phyloP scores from a whole-genome alignment of 768 basidiomycete genomes.

The Calocera viscosa region DNA sequence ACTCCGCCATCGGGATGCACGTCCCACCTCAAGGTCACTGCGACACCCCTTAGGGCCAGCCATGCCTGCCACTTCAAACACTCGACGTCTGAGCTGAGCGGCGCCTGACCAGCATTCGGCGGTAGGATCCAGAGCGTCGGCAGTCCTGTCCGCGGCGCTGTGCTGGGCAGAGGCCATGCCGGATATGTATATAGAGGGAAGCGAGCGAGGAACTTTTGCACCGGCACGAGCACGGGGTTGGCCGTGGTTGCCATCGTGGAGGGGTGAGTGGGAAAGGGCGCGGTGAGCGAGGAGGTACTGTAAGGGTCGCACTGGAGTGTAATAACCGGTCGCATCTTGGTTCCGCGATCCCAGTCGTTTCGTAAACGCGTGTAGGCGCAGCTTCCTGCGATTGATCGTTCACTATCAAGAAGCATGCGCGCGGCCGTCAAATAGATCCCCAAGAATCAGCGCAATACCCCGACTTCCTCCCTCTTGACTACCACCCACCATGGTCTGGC shows the following conservation, averaged over 20 bases:
- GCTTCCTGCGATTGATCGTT: neutral
- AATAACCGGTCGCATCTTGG: neutral
- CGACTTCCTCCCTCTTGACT: neutral
- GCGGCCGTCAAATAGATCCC: neutral
- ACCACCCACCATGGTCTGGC: constrained; percentile 5
- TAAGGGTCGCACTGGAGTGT: too few species aligned
- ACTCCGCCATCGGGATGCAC: constrained; percentile 56
- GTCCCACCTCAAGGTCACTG: constrained; percentile 46
- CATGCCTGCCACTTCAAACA: constrained; percentile 88
- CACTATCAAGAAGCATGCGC: constrained; percentile 1
- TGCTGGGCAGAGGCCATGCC: constrained; percentile 23
- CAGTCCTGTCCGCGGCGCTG: constrained; percentile 25
- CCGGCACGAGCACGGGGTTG: constrained; percentile 29
- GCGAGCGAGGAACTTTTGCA: constrained; percentile 41
- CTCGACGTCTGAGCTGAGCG: constrained; percentile 64
- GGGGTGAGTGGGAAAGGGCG: neutral
- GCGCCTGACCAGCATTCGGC: constrained; percentile 11
- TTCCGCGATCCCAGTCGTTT: neutral
- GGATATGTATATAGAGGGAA: constrained; percentile 52
- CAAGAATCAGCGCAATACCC: neutral
- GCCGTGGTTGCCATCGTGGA: constrained; percentile 16
- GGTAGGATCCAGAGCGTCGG: constrained; percentile 11
- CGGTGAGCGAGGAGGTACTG: neutral
- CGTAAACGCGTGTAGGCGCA: neutral
- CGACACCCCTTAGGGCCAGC: constrained; percentile 52